Evolutionary conservation across 345 rosid genomes (phyloP).

Genomic region (Syzygium oleosum): DNA sequence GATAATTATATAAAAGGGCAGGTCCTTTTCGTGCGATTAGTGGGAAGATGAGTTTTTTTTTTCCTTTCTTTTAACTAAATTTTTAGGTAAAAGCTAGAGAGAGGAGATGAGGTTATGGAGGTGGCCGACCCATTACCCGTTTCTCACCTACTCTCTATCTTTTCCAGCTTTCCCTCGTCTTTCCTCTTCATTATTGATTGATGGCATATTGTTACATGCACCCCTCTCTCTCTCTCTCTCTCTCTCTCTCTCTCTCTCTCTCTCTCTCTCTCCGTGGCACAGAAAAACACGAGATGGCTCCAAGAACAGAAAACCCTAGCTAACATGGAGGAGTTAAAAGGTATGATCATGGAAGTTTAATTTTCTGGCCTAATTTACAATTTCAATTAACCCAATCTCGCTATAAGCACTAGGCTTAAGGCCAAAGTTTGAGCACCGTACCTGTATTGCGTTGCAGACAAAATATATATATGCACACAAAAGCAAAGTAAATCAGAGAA

Average conservation of each 20-base stretch:
- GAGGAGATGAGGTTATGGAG: neutral
- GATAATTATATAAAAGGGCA: neutral
- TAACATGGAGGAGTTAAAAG: neutral
- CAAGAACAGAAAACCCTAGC: neutral
- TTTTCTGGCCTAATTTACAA: neutral
- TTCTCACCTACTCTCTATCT: neutral
- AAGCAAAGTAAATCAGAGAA: neutral
- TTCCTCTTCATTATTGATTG: neutral
- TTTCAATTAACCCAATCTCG: neutral
- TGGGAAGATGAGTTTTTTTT: neutral
- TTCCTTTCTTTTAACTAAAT: neutral
- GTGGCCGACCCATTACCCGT: neutral
- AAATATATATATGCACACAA: neutral
- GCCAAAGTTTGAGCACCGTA: neutral
- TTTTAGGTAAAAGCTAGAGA: neutral
- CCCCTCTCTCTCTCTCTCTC: neutral
- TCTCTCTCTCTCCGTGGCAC: neutral
- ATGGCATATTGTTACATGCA: neutral
- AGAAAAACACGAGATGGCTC: neutral
- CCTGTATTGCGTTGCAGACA: neutral
- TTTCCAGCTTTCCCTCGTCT: neutral
- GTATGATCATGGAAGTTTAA: neutral
- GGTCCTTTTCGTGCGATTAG: neutral
- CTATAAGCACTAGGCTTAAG: neutral
- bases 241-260: neutral